Percentiles rank a stretch among this genome's conserved stretches.
Evolutionary conservation across 164 flowering plant genomes (phyloP).

Genomic region (Paratinospora sagittata): DNA sequence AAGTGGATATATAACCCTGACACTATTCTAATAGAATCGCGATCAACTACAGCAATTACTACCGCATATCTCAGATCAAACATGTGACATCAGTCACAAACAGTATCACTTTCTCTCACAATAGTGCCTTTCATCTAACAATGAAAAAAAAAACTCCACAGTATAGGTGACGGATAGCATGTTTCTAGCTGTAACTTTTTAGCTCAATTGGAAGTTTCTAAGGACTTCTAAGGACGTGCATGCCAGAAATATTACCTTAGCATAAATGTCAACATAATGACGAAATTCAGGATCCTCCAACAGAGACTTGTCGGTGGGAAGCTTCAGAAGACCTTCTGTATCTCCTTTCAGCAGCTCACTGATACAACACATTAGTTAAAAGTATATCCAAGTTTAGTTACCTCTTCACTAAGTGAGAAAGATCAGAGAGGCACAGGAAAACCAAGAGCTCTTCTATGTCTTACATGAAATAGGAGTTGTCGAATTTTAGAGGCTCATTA

Average conservation of each 20-base stretch:
- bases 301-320: slow-evolving; percentile 67
- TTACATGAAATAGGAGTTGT: slow-evolving; percentile 75
- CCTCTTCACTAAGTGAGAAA: background rate
- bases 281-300: slow-evolving; percentile 66
- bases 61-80: no score
- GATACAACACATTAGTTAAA: slow-evolving; percentile 18
- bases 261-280: slow-evolving; percentile 59
- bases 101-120: no score
- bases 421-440: background rate
- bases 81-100: no score
- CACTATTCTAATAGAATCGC: no score
- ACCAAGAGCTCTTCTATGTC: slow-evolving; percentile 11
- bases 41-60: no score
- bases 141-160: background rate
- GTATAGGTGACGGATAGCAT: no score
- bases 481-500: slow-evolving; percentile 62
- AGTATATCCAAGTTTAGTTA: background rate
- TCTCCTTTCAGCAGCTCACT: slow-evolving; percentile 74
- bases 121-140: background rate
- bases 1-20: background rate
- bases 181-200: background rate
- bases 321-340: slow-evolving; percentile 51
- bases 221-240: background rate
- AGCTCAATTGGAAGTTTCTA: background rate
- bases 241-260: slow-evolving; percentile 45